A percentile compares a stretch with the other conserved stretches of the same genome.
Evolutionary conservation across 2,329 filamentous ascomycete genomes (phyloP).

Genomic region (Colletotrichum theobromicola): DNA sequence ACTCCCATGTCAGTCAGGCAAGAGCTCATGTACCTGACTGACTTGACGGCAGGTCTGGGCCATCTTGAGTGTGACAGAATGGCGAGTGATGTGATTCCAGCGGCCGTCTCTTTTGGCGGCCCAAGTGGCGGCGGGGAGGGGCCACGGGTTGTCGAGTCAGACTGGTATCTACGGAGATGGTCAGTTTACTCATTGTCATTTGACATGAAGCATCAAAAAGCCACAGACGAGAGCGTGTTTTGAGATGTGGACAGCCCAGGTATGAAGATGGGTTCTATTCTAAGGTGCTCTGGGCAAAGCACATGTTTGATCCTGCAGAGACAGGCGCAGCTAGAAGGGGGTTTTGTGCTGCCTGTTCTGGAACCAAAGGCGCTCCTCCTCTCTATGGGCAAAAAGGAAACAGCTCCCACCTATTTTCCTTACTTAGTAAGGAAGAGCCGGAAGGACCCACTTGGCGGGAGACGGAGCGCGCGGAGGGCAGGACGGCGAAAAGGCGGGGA

Average conservation of each 20-base stretch:
- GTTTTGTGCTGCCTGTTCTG: not conserved
- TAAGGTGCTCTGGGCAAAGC: not conserved
- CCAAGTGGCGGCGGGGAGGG: not conserved
- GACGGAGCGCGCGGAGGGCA: not conserved
- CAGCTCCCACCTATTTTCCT: too few species aligned
- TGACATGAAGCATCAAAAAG: not conserved
- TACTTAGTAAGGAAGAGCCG: not conserved
- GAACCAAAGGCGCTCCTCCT: not conserved
- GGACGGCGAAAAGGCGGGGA: not conserved
- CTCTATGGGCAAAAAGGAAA: not conserved
- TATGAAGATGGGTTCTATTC: not conserved
- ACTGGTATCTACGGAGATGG: not conserved
- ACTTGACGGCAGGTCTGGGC: not conserved
- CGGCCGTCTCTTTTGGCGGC: not conserved
- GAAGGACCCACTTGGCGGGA: conserved; percentile 1
- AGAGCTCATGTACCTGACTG: not conserved
- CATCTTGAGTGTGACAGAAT: not conserved
- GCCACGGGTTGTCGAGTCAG: not conserved
- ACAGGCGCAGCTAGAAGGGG: not conserved
- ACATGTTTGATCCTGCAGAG: not conserved
- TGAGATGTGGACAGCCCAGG: not conserved
- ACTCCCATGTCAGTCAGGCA: not conserved
- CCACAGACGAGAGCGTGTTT: not conserved
- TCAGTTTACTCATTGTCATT: not conserved
- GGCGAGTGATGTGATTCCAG: not conserved